phyloP scores from a whole-genome alignment of 192 early-diverging fungal genomes.

The Anaeromyces robustus region DNA sequence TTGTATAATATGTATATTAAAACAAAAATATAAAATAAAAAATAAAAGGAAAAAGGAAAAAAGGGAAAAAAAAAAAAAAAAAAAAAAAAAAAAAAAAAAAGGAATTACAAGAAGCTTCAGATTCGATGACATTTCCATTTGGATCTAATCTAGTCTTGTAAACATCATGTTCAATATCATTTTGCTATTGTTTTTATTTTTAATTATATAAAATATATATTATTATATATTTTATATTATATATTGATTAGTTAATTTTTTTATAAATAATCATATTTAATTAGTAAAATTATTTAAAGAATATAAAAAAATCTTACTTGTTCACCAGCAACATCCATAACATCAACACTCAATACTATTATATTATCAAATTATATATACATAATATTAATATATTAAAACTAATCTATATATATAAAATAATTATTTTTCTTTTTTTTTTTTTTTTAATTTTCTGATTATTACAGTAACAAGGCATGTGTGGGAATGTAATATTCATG shows the following conservation, averaged over 20 bases:
- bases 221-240: too few relatives aligned
- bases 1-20: too few relatives aligned
- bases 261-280: too few relatives aligned
- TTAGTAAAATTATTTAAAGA: too few relatives aligned
- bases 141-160: conserved; percentile 60
- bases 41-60: too few relatives aligned
- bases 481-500: conserved; percentile 80
- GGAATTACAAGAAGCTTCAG: conserved; percentile 34
- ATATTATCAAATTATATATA: too few relatives aligned
- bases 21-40: too few relatives aligned
- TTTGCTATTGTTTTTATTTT: too few relatives aligned
- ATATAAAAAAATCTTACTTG: conserved; percentile 10
- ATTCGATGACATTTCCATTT: conserved; percentile 45
- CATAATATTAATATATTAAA: neutral
- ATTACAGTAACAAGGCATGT: conserved; percentile 75
- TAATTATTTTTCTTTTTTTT: too few relatives aligned
- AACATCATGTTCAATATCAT: conserved; percentile 57
- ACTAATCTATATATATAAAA: neutral
- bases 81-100: neutral
- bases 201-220: too few relatives aligned
- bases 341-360: conserved; percentile 74
- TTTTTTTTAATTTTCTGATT: too few relatives aligned
- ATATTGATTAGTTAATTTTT: too few relatives aligned
- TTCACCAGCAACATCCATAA: conserved; percentile 88
- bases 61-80: neutral